Evolutionary conservation across 2,329 filamentous ascomycete genomes (phyloP).

Genomic region (Aspergillus fischeri): DNA sequence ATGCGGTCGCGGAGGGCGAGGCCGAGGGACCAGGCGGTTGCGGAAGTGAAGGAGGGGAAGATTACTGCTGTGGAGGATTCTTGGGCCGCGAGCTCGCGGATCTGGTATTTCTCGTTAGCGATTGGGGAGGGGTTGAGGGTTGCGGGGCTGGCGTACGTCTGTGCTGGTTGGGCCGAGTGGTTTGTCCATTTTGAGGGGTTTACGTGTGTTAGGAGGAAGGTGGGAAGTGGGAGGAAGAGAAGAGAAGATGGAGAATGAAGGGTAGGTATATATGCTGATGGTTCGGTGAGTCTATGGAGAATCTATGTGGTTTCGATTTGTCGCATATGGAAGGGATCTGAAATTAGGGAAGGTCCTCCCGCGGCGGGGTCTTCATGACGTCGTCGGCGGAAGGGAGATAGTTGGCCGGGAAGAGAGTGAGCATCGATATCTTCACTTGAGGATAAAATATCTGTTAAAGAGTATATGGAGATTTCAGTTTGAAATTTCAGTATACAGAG

Average conservation of each 20-base stretch:
- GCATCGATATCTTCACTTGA: not conserved
- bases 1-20: constrained; percentile 36
- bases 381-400: not conserved
- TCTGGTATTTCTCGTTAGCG: constrained; percentile 11
- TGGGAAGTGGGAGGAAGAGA: not conserved
- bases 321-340: not conserved
- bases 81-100: constrained; percentile 23
- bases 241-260: not conserved
- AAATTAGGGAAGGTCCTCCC: not conserved
- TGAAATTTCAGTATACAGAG: not conserved
- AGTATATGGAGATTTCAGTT: not conserved
- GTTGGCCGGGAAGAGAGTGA: too few species aligned
- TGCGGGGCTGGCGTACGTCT: constrained; percentile 18
- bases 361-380: not conserved
- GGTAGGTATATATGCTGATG: not conserved
- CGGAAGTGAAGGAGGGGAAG: constrained; percentile 37
- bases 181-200: constrained; percentile 20
- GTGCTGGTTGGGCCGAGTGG: constrained; percentile 27
- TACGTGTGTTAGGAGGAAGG: not conserved
- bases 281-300: not conserved
- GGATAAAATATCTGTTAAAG: not conserved
- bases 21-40: constrained; percentile 38
- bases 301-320: not conserved
- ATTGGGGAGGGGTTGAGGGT: not conserved
- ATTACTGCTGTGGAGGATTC: constrained; percentile 26